Conservation (phyloP, 495 filamentous ascomycete species). For the Thermothielavioides terrestris region DNA sequence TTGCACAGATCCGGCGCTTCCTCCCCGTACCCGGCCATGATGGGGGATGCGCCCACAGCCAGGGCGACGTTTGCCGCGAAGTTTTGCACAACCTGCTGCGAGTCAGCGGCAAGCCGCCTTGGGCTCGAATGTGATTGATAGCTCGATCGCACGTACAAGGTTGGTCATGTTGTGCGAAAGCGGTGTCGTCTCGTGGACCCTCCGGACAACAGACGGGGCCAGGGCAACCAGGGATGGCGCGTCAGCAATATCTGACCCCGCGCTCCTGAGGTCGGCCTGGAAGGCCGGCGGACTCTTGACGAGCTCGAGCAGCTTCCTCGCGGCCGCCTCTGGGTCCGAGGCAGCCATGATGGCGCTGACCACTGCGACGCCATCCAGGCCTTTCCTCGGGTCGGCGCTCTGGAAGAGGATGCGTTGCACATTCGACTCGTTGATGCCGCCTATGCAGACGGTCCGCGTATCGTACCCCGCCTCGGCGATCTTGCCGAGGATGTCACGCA, state of each 20-base stretch:
- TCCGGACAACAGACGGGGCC: conserved; percentile 49
- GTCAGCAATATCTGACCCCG: conserved; percentile 42
- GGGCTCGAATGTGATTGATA: too few species aligned
- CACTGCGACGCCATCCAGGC: conserved; percentile 72
- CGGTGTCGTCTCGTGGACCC: conserved; percentile 53
- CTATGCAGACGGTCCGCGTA: conserved; percentile 66
- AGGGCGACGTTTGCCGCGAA: conserved; percentile 86
- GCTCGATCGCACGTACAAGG: conserved; percentile 31
- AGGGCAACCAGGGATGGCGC: conserved; percentile 43
- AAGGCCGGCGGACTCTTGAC: conserved; percentile 38
- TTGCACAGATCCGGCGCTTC: conserved; percentile 72
- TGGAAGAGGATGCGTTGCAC: conserved; percentile 64
- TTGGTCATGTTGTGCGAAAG: conserved; percentile 97
- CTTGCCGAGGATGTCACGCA: conserved; percentile 55
- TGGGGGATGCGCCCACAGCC: conserved; percentile 77
- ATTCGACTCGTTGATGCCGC: conserved; percentile 77
- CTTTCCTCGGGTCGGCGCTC: conserved; percentile 40
- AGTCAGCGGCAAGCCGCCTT: neutral
- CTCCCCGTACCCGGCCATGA: conserved; percentile 82
- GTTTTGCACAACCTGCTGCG: conserved; percentile 64
- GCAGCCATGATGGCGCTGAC: conserved; percentile 84
- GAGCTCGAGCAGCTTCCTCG: conserved; percentile 46
- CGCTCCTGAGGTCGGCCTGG: conserved; percentile 51
- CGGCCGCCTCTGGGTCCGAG: conserved; percentile 50
- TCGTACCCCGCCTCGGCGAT: conserved; percentile 36